Conservation (phyloP, 805 yeast genomes). For the Candida manassasensis region DNA sequence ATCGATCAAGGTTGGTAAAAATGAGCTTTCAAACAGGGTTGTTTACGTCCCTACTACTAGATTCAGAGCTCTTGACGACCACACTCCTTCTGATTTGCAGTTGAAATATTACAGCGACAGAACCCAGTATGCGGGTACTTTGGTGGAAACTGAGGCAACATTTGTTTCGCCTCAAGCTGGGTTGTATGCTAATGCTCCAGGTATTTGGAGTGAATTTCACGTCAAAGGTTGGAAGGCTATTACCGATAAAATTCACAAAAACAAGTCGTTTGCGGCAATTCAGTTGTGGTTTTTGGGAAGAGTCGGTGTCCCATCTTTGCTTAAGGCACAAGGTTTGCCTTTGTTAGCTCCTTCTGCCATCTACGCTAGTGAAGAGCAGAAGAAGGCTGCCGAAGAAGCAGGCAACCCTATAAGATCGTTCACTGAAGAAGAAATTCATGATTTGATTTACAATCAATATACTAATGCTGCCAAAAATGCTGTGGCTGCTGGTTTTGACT, state of each 20-base stretch:
- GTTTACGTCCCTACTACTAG: conserved; percentile 23
- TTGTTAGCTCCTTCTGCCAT: conserved; percentile 13
- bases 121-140: conserved; percentile 24
- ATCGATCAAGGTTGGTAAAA: conserved; percentile 28
- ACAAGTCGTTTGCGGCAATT: conserved; percentile 36
- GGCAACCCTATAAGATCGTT: conserved; percentile 14
- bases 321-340: conserved; percentile 17
- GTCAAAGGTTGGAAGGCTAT: conserved; percentile 45
- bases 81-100: conserved; percentile 24
- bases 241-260: conserved; percentile 40
- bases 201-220: conserved; percentile 46
- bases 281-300: conserved; percentile 56
- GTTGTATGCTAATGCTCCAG: conserved; percentile 41
- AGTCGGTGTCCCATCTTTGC: conserved; percentile 23
- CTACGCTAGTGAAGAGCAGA: conserved; percentile 12
- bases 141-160: conserved; percentile 29
- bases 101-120: conserved; percentile 25
- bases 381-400: conserved; percentile 10
- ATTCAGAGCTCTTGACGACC: conserved; percentile 16
- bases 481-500: conserved; percentile 19
- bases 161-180: conserved; percentile 30
- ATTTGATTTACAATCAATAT: conserved; percentile 9
- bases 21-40: conserved; percentile 15
- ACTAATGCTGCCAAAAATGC: conserved; percentile 14
- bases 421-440: conserved; percentile 15